These are phyloP conservation scores for Globisporangium megalacanthum DNA, from an alignment of 352 stramenopile species.

Conservation along the genomic window DNA sequence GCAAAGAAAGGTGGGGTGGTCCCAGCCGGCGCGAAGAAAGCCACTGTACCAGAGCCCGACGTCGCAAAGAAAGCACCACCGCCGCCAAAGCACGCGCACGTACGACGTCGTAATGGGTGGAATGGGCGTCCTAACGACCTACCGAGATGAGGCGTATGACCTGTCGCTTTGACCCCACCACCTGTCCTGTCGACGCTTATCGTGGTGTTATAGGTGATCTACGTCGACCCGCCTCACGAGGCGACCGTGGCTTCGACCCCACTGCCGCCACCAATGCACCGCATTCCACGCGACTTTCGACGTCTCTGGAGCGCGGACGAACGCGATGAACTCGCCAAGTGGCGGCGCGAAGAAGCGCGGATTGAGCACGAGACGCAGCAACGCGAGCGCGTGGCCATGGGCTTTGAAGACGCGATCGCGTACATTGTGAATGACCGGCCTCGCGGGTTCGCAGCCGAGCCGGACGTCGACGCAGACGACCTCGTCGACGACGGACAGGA, in stretches of 20 bases:
- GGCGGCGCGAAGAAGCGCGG: slow-evolving; percentile 47
- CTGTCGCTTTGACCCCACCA: too few relatives aligned
- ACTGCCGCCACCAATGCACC: slow-evolving; percentile 3
- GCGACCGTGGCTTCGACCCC: background rate
- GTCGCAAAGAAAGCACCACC: slow-evolving; percentile 29
- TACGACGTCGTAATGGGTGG: slow-evolving; percentile 12
- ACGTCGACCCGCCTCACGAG: slow-evolving; percentile 15
- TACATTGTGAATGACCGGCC: slow-evolving; percentile 70
- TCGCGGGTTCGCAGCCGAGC: slow-evolving; percentile 39
- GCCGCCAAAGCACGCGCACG: slow-evolving; percentile 37
- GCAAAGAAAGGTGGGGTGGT: slow-evolving; percentile 22
- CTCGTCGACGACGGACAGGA: slow-evolving; percentile 65
- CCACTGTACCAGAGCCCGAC: slow-evolving; percentile 27
- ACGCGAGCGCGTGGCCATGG: slow-evolving; percentile 52
- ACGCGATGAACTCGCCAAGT: slow-evolving; percentile 34
- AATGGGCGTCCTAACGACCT: too few relatives aligned
- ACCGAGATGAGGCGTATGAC: too few relatives aligned
- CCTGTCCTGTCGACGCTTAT: too few relatives aligned
- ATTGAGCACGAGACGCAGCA: slow-evolving; percentile 45
- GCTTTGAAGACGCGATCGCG: slow-evolving; percentile 66
- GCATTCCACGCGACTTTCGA: slow-evolving; percentile 56
- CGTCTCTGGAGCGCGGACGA: slow-evolving; percentile 63
- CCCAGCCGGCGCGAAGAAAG: slow-evolving; percentile 31
- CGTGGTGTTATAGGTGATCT: slow-evolving; percentile 25
- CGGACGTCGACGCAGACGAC: slow-evolving; percentile 57